Conservation (phyloP, 768 basidiomycete species). For the Leccinellum albellum region DNA sequence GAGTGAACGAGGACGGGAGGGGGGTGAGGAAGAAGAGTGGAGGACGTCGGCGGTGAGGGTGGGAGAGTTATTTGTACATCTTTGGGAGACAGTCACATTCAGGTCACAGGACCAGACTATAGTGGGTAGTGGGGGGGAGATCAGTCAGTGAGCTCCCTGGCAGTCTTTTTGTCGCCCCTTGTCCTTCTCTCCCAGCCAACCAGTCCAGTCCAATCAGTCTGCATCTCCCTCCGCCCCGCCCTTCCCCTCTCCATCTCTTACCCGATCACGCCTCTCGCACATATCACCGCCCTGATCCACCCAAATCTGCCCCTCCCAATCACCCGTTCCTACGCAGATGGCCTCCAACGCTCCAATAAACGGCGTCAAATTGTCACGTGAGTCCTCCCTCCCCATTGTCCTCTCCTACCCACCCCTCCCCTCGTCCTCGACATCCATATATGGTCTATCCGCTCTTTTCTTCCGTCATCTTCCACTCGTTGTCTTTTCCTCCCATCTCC, state of each 20-base stretch:
- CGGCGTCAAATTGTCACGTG: conserved; percentile 83
- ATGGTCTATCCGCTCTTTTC: conserved; percentile 25
- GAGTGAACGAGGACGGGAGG: neutral
- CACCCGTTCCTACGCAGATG: conserved; percentile 41
- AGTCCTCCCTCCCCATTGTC: conserved; percentile 35
- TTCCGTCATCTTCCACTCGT: conserved; percentile 30
- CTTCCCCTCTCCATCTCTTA: neutral
- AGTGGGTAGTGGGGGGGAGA: conserved; percentile 3
- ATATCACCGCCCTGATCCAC: conserved; percentile 15
- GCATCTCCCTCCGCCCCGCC: conserved; percentile 6
- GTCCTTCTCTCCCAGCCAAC: conserved; percentile 14
- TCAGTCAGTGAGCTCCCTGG: conserved; percentile 22
- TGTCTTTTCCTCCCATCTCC: conserved; percentile 35
- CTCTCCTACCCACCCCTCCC: conserved; percentile 12
- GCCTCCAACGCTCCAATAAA: conserved; percentile 79
- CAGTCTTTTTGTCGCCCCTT: conserved; percentile 20
- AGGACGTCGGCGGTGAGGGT: neutral
- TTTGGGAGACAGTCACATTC: conserved; percentile 27
- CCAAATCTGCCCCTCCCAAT: conserved; percentile 8
- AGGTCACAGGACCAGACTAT: conserved; percentile 30
- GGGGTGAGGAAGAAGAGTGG: neutral
- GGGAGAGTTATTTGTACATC: conserved; percentile 27
- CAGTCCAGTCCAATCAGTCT: conserved; percentile 4
- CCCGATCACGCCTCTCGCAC: conserved; percentile 1
- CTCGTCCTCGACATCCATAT: conserved; percentile 25